Evolutionary conservation across 805 yeast species (phyloP).

Genomic region (Kazachstania viticola): DNA sequence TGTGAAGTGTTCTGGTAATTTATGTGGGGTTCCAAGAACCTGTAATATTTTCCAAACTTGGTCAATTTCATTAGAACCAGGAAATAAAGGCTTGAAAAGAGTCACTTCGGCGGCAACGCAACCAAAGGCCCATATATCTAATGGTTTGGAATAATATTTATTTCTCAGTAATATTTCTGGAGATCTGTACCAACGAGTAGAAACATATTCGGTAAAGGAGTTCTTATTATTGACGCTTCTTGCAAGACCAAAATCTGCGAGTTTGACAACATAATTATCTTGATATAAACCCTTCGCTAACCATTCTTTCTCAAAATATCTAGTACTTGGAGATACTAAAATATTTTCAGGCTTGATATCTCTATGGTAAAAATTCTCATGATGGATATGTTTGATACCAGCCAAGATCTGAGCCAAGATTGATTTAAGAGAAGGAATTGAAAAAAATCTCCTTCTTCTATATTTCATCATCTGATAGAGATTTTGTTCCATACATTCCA

Average conservation of each 20-base stretch:
- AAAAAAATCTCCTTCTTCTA: constrained; percentile 42
- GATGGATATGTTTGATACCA: constrained; percentile 79
- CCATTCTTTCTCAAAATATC: constrained; percentile 36
- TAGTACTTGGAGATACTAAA: constrained; percentile 47
- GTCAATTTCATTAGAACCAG: constrained; percentile 71
- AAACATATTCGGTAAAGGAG: constrained; percentile 64
- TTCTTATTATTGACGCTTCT: constrained; percentile 42
- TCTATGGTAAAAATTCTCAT: constrained; percentile 51
- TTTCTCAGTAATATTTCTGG: constrained; percentile 69
- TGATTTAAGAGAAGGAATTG: constrained; percentile 48
- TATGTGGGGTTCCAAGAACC: constrained; percentile 62
- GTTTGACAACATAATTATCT: constrained; percentile 48
- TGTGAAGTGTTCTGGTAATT: constrained; percentile 9
- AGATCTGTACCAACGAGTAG: constrained; percentile 79
- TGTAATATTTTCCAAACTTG: constrained; percentile 61
- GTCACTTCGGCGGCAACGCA: constrained; percentile 66
- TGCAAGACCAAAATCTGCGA: constrained; percentile 75
- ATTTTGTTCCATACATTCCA: constrained; percentile 83
- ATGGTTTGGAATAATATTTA: constrained; percentile 50
- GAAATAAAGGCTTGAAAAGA: constrained; percentile 66
- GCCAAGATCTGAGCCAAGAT: constrained; percentile 59
- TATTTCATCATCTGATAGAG: constrained; percentile 64
- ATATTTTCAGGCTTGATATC: constrained; percentile 94
- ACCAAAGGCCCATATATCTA: constrained; percentile 84
- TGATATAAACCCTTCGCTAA: constrained; percentile 14